phyloP scores from a whole-genome alignment of 2,329 filamentous ascomycete genomes.

The Penicillium olsonii region DNA sequence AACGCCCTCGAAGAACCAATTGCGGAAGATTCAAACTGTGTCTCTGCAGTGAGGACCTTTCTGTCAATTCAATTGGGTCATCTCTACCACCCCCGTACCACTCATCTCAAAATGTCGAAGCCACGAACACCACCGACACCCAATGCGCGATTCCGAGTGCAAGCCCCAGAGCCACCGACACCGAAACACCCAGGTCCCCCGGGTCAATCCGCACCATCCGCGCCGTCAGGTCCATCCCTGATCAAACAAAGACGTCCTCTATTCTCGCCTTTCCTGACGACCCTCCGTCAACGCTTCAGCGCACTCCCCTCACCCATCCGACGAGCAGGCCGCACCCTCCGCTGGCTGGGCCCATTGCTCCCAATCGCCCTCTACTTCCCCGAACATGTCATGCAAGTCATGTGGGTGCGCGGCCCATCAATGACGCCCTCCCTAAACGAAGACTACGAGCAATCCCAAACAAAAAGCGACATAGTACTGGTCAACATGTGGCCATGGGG shows the following conservation, averaged over 20 bases:
- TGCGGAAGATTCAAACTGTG: not conserved
- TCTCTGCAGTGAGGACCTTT: not conserved
- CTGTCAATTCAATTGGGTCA: not conserved
- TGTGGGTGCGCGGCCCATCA: conserved; percentile 54
- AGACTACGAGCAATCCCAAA: conserved; percentile 53
- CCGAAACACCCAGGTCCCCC: not conserved
- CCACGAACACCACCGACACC: conserved; percentile 3
- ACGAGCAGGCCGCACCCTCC: conserved; percentile 27
- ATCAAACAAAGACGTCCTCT: conserved; percentile 5
- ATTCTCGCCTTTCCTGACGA: conserved; percentile 24
- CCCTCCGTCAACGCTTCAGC: conserved; percentile 30
- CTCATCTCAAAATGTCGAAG: conserved; percentile 1
- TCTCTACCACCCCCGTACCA: not conserved
- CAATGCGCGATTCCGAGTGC: conserved; percentile 3
- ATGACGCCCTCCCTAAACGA: conserved; percentile 80
- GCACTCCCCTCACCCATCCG: conserved; percentile 30
- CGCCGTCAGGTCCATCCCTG: conserved; percentile 4
- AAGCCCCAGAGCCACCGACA: not conserved
- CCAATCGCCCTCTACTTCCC: conserved; percentile 44
- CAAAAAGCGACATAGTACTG: conserved; percentile 44
- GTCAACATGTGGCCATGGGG: conserved; percentile 42
- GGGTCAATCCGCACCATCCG: not conserved
- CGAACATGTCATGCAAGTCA: conserved; percentile 43
- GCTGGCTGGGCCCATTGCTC: conserved; percentile 34
- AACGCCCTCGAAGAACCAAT: not conserved